Evolutionary conservation across 2,329 filamentous ascomycete species (phyloP).

Genomic region (Colletotrichum abscissum): DNA sequence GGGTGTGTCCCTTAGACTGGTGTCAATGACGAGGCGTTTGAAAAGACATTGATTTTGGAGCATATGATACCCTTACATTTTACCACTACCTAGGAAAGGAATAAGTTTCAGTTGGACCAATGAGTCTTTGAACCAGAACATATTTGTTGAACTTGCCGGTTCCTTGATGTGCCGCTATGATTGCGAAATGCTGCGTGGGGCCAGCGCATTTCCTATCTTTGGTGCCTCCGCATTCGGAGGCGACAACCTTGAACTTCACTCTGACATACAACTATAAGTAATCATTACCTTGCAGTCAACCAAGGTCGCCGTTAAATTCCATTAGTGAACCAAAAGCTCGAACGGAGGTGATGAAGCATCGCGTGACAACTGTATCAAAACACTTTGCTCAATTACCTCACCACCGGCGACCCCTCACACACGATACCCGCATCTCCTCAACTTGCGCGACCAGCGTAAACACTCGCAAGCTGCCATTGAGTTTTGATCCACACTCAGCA

Average conservation of each 20-base stretch:
- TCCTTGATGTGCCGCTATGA: neutral
- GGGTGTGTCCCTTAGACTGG: neutral
- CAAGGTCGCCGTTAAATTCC: neutral
- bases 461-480: neutral
- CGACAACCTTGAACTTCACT: slow-evolving; percentile 9
- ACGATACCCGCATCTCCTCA: neutral
- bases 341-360: slow-evolving; percentile 17
- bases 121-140: neutral
- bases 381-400: slow-evolving; percentile 7
- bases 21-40: neutral
- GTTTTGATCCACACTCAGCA: neutral
- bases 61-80: slow-evolving; percentile 25
- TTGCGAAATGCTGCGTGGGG: slow-evolving; percentile 15
- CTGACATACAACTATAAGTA: neutral
- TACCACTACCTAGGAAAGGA: neutral
- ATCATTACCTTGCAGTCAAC: neutral
- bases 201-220: neutral
- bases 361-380: neutral
- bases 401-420: slow-evolving; percentile 15
- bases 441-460: neutral
- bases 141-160: neutral
- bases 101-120: neutral
- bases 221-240: slow-evolving; percentile 29
- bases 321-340: neutral
- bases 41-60: slow-evolving; percentile 21